A percentile compares a stretch with the other conserved stretches of the same genome.
phyloP scores from a whole-genome alignment of 2,329 filamentous ascomycete genomes.

The Pyrenophora graminea region DNA sequence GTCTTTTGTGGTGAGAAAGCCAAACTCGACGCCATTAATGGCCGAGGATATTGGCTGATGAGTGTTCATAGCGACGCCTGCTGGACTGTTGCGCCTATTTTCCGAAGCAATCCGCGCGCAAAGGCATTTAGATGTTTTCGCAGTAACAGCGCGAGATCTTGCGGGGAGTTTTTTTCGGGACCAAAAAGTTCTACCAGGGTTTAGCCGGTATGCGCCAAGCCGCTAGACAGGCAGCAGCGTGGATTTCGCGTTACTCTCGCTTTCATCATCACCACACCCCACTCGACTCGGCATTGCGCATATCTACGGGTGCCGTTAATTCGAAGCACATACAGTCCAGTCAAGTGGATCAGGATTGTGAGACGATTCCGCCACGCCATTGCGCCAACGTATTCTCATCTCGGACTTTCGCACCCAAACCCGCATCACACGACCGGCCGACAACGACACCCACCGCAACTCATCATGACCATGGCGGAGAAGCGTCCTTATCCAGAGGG shows the following conservation, averaged over 20 bases:
- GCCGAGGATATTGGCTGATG: slow-evolving; percentile 78
- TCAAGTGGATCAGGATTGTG: not conserved
- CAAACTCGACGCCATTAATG: slow-evolving; percentile 87
- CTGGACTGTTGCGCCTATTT: slow-evolving; percentile 18
- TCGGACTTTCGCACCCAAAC: slow-evolving; percentile 5
- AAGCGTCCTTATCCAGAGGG: slow-evolving; percentile 50
- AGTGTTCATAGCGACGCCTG: slow-evolving; percentile 47
- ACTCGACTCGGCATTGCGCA: not conserved
- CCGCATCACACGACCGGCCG: not conserved
- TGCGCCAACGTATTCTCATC: slow-evolving; percentile 6
- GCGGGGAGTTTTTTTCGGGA: slow-evolving; percentile 38
- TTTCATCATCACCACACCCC: slow-evolving; percentile 5
- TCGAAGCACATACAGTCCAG: not conserved
- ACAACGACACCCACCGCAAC: slow-evolving; percentile 1
- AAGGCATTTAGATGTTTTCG: slow-evolving; percentile 14
- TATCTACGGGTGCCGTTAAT: too few species aligned
- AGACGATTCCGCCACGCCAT: not conserved
- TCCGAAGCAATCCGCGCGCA: slow-evolving; percentile 18
- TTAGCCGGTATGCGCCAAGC: slow-evolving; percentile 30
- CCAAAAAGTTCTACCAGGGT: slow-evolving; percentile 36
- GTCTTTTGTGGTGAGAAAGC: slow-evolving; percentile 78
- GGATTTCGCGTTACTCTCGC: slow-evolving; percentile 23
- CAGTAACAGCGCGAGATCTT: slow-evolving; percentile 17
- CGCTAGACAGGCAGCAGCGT: slow-evolving; percentile 8
- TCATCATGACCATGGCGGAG: slow-evolving; percentile 43